Conservation (phyloP, 2,329 filamentous ascomycete species). For the Ascomycota sp. region DNA sequence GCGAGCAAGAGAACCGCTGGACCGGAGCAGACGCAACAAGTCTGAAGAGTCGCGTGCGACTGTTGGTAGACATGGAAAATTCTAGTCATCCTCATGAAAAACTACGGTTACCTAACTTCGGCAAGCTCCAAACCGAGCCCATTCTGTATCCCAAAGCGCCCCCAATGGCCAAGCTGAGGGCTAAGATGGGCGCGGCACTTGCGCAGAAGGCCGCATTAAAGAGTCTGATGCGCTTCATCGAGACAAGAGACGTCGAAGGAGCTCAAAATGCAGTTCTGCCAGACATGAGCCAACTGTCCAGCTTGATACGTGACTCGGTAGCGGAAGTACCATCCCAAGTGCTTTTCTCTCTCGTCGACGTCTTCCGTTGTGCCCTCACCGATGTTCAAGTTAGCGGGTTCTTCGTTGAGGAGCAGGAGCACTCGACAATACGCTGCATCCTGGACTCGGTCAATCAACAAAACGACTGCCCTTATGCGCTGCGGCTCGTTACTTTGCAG, state of each 20-base stretch:
- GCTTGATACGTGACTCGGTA: constrained; percentile 36
- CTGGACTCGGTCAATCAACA: constrained; percentile 37
- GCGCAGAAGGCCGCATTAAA: constrained; percentile 40
- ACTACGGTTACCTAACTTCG: constrained; percentile 50
- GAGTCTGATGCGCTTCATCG: constrained; percentile 51
- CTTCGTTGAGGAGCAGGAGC: constrained; percentile 55
- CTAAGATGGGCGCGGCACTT: constrained; percentile 46
- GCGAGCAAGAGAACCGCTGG: constrained; percentile 62
- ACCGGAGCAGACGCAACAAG: constrained; percentile 49
- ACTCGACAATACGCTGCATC: constrained; percentile 41
- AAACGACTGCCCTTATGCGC: constrained; percentile 49
- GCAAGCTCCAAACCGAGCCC: constrained; percentile 40
- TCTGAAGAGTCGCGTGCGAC: constrained; percentile 49
- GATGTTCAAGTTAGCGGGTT: constrained; percentile 65
- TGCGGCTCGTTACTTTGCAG: constrained; percentile 68
- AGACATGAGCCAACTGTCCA: constrained; percentile 43
- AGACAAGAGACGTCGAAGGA: constrained; percentile 33
- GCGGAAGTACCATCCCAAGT: constrained; percentile 36
- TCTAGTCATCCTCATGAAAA: constrained; percentile 57
- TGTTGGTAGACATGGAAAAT: constrained; percentile 55
- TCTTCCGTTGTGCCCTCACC: constrained; percentile 56
- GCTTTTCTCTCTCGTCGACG: constrained; percentile 68
- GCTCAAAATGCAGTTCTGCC: constrained; percentile 50
- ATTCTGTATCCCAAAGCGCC: constrained; percentile 61
- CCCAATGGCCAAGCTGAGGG: constrained; percentile 60